Evolutionary conservation across 2,329 filamentous ascomycete genomes (phyloP).

Genomic region (Setomelanomma holmii): DNA sequence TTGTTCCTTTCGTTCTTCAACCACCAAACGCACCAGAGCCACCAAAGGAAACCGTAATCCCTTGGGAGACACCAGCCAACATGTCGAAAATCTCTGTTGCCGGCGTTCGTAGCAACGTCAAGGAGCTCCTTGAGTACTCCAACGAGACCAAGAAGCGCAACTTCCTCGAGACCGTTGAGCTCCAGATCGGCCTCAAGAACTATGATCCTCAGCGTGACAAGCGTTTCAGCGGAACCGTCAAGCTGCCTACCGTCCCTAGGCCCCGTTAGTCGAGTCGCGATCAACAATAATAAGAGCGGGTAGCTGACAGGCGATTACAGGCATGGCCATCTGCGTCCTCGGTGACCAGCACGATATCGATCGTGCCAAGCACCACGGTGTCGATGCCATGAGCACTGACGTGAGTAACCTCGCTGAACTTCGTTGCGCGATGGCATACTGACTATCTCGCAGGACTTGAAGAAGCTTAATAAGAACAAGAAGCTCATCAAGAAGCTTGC

Average conservation of each 20-base stretch:
- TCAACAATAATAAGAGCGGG: background rate
- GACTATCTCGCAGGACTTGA: slow-evolving; percentile 70
- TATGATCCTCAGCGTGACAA: slow-evolving; percentile 97
- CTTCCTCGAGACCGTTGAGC: slow-evolving; percentile 94
- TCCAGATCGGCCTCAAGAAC: slow-evolving; percentile 58
- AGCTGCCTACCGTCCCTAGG: slow-evolving; percentile 91
- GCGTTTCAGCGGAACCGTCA: slow-evolving; percentile 99
- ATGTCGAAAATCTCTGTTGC: slow-evolving; percentile 91
- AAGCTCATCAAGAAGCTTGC: slow-evolving; percentile 99
- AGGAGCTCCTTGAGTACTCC: slow-evolving; percentile 94
- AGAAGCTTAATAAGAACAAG: slow-evolving; percentile 99
- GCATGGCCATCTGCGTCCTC: slow-evolving; percentile 68
- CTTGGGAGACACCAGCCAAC: slow-evolving; percentile 59
- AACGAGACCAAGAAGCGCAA: slow-evolving; percentile 96
- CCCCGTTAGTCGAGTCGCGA: slow-evolving; percentile 34
- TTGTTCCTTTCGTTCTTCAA: slow-evolving; percentile 25
- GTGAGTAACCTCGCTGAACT: slow-evolving; percentile 2
- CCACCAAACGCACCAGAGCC: slow-evolving; percentile 45
- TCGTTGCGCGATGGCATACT: background rate
- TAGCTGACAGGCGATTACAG: slow-evolving; percentile 15
- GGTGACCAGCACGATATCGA: slow-evolving; percentile 98
- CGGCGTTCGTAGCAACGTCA: slow-evolving; percentile 95
- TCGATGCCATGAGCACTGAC: slow-evolving; percentile 97
- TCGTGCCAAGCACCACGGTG: slow-evolving; percentile 98
- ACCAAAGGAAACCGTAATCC: slow-evolving; percentile 48